These are phyloP conservation scores for Atkinsonella texensis DNA, from an alignment of 2,329 filamentous ascomycete species.

Conservation along the genomic window DNA sequence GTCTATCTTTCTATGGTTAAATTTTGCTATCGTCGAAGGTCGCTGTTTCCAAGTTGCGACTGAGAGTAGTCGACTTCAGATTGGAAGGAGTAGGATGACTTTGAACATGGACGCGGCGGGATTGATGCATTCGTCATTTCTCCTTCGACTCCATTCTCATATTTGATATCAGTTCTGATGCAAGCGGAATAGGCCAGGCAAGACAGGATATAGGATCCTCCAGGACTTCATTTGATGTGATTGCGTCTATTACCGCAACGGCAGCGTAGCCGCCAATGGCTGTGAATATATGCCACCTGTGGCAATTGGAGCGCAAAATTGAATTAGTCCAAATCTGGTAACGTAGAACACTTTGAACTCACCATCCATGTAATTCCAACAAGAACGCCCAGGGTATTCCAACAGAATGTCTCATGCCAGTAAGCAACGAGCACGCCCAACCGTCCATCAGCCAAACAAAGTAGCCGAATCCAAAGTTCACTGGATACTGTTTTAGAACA, in stretches of 20 bases:
- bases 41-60: no score
- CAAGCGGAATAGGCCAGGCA: constrained; percentile 24
- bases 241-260: constrained; percentile 24
- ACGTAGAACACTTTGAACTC: constrained; percentile 5
- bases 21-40: no score
- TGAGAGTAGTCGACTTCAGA: no score
- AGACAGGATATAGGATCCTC: constrained; percentile 16
- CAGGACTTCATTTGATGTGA: constrained; percentile 21
- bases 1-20: no score
- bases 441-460: constrained; percentile 27
- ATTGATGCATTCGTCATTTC: no score
- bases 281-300: constrained; percentile 30
- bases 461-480: constrained; percentile 25
- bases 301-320: background rate
- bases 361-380: constrained; percentile 31
- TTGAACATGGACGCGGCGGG: no score
- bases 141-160: no score
- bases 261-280: constrained; percentile 28
- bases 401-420: constrained; percentile 14
- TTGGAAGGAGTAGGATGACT: no score
- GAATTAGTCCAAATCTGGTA: background rate
- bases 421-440: constrained; percentile 20
- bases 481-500: constrained; percentile 11
- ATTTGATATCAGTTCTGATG: background rate
- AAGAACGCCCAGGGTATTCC: constrained; percentile 26